Evolutionary conservation across 305 asterid species (phyloP).

Genomic region (Salvia sclarea): DNA sequence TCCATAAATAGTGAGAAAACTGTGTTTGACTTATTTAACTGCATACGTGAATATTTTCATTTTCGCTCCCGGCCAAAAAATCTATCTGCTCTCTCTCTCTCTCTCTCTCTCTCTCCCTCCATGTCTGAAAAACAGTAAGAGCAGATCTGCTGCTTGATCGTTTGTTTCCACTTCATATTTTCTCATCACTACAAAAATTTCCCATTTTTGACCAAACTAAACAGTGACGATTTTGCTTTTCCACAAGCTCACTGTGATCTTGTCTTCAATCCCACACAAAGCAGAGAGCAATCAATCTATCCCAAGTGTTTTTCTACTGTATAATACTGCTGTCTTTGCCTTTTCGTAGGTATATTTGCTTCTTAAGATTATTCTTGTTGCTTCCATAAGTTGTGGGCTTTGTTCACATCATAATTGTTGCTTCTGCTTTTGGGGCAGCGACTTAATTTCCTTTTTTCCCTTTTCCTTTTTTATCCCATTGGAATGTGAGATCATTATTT

Average conservation of each 20-base stretch:
- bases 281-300: constrained; percentile 32
- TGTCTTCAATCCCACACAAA: constrained; percentile 36
- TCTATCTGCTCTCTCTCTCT: not conserved
- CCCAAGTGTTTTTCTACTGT: constrained; percentile 33
- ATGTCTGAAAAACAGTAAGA: constrained; percentile 22
- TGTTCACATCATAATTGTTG: constrained; percentile 55
- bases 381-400: constrained; percentile 55
- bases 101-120: constrained; percentile 13
- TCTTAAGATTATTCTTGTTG: constrained; percentile 42
- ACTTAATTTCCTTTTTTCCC: constrained; percentile 22
- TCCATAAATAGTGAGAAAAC: not conserved
- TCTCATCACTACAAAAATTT: constrained; percentile 18
- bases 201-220: constrained; percentile 31
- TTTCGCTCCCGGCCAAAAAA: constrained; percentile 10
- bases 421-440: constrained; percentile 58
- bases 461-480: constrained; percentile 28
- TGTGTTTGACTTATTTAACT: constrained; percentile 33
- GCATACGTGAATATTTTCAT: constrained; percentile 4
- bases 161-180: constrained; percentile 27
- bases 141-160: constrained; percentile 42
- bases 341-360: constrained; percentile 31
- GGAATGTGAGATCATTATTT: constrained; percentile 34
- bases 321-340: constrained; percentile 29
- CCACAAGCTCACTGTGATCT: constrained; percentile 26
- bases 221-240: constrained; percentile 33